These are phyloP conservation scores for Leccinum truebloodii DNA, from an alignment of 768 basidiomycete species.

Conservation along the genomic window DNA sequence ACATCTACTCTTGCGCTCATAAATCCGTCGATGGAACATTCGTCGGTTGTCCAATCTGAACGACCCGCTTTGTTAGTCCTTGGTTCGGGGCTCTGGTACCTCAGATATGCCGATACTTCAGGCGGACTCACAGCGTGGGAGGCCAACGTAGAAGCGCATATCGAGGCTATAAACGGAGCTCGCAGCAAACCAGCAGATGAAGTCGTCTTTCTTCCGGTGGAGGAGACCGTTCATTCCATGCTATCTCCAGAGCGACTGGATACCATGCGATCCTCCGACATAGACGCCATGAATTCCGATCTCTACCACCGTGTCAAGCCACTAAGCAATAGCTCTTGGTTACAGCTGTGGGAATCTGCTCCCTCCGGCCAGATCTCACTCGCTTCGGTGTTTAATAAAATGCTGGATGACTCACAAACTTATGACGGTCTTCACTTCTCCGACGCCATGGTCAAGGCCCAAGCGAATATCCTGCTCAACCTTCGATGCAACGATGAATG, in stretches of 20 bases:
- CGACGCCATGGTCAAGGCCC: conserved; percentile 56
- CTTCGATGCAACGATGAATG: conserved; percentile 75
- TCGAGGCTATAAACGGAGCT: conserved; percentile 46
- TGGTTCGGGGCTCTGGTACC: conserved; percentile 88
- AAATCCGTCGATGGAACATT: conserved; percentile 11
- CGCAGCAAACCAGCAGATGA: conserved; percentile 58
- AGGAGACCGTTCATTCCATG: conserved; percentile 65
- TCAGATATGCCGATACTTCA: conserved; percentile 69
- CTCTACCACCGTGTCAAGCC: conserved; percentile 66
- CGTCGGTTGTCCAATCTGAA: conserved; percentile 10
- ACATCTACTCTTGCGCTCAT: conserved; percentile 54
- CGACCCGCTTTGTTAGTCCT: conserved; percentile 73
- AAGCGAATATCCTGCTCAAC: conserved; percentile 80
- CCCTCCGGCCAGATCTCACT: conserved; percentile 48
- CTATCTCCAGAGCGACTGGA: conserved; percentile 61
- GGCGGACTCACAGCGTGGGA: conserved; percentile 83
- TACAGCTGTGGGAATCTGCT: conserved; percentile 26
- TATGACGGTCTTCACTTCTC: conserved; percentile 86
- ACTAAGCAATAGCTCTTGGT: conserved; percentile 31
- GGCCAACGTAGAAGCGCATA: conserved; percentile 64
- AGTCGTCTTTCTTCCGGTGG: conserved; percentile 77
- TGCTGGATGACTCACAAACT: conserved; percentile 74
- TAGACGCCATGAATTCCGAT: conserved; percentile 91
- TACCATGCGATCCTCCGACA: conserved; percentile 75
- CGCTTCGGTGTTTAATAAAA: conserved; percentile 78